A percentile compares a stretch with the other conserved stretches of the same genome.
These are phyloP conservation scores for Aspergillus egyptiacus DNA, from an alignment of 495 filamentous ascomycete species.

Conservation along the genomic window DNA sequence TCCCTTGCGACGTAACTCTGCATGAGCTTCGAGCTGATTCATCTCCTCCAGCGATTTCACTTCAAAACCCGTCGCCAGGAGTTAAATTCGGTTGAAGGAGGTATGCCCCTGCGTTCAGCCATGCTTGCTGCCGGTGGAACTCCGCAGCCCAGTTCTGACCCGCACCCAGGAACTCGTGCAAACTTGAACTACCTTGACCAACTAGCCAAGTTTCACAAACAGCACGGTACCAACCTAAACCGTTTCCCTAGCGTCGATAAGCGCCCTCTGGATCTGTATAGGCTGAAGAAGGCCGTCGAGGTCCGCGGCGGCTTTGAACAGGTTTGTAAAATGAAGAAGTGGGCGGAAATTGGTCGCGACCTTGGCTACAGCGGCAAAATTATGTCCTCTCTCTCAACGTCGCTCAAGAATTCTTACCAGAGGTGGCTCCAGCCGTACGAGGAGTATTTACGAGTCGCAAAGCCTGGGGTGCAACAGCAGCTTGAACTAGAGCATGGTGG, in stretches of 20 bases:
- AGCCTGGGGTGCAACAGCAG: slow-evolving; percentile 95
- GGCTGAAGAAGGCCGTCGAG: slow-evolving; percentile 94
- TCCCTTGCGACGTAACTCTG: not conserved
- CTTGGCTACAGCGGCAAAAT: slow-evolving; percentile 99
- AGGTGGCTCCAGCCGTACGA: slow-evolving; percentile 96
- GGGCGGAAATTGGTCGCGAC: slow-evolving; percentile 97
- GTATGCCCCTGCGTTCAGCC: slow-evolving; percentile 53
- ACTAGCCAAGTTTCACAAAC: slow-evolving; percentile 92
- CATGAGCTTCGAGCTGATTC: slow-evolving; percentile 10
- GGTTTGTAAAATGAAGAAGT: slow-evolving; percentile 97
- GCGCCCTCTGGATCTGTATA: slow-evolving; percentile 91
- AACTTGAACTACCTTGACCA: slow-evolving; percentile 96
- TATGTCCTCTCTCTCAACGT: slow-evolving; percentile 99
- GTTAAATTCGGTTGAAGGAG: slow-evolving; percentile 96
- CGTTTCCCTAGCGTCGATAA: slow-evolving; percentile 97
- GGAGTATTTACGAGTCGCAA: slow-evolving; percentile 85
- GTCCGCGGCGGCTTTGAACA: slow-evolving; percentile 86
- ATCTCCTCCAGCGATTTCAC: slow-evolving; percentile 69
- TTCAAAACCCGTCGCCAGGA: slow-evolving; percentile 96
- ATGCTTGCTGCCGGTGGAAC: slow-evolving; percentile 30
- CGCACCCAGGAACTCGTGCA: slow-evolving; percentile 71
- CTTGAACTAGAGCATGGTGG: slow-evolving; percentile 91
- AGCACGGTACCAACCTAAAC: slow-evolving; percentile 89
- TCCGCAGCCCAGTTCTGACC: slow-evolving; percentile 35
- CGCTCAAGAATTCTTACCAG: slow-evolving; percentile 96